phyloP scores from a whole-genome alignment of 495 filamentous ascomycete species.

The Aspergillus baeticus region DNA sequence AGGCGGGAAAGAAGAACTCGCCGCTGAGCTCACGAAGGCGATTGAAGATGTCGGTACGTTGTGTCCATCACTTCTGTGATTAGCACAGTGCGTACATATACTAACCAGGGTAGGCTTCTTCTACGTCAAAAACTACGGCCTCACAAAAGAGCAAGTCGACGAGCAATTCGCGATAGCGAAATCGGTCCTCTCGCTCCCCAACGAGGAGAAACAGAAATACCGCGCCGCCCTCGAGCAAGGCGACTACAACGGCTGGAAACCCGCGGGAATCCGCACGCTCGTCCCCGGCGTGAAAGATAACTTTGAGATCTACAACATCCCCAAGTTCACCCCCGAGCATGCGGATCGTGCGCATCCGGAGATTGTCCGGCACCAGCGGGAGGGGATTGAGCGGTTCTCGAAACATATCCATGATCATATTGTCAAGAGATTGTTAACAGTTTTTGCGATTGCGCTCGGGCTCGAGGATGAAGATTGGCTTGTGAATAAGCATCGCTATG shows the following conservation, averaged over 20 bases:
- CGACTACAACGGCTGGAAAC: constrained; percentile 40
- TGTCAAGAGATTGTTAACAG: constrained; percentile 43
- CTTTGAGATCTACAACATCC: constrained; percentile 55
- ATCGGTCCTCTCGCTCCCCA: constrained; percentile 46
- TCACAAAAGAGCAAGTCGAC: constrained; percentile 49
- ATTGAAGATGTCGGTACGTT: constrained; percentile 12
- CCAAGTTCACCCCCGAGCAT: constrained; percentile 46
- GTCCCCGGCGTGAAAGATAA: constrained; percentile 47
- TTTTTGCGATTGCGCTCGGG: constrained; percentile 33
- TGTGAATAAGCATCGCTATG: constrained; percentile 49
- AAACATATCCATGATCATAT: constrained; percentile 47
- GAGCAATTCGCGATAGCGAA: constrained; percentile 52
- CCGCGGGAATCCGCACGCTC: constrained; percentile 22
- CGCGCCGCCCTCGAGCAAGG: constrained; percentile 44
- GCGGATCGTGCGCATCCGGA: constrained; percentile 39
- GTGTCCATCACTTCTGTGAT: not conserved
- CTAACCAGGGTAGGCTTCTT: constrained; percentile 36
- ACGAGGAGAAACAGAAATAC: constrained; percentile 50
- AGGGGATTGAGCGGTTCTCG: constrained; percentile 48
- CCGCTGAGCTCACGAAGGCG: not conserved
- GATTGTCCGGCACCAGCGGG: constrained; percentile 35
- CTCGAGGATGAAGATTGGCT: constrained; percentile 50
- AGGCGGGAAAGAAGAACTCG: constrained; percentile 7
- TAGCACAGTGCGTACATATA: no score
- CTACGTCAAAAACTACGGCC: constrained; percentile 48